Conservation (phyloP, 2,329 filamentous ascomycete genomes). For the Beauveria asiatica region DNA sequence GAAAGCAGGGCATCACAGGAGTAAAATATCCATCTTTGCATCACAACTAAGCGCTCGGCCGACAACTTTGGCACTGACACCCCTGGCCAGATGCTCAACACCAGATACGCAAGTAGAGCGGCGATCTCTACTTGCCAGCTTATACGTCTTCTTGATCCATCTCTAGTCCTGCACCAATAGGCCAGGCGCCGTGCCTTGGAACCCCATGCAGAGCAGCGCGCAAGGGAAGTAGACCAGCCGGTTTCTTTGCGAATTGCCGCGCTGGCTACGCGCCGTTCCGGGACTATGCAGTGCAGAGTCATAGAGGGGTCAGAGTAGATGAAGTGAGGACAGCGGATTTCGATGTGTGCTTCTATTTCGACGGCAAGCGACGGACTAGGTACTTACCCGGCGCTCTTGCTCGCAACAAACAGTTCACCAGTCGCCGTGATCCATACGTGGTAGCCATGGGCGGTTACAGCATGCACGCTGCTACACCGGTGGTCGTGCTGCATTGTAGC, state of each 20-base stretch:
- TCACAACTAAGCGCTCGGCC: not conserved
- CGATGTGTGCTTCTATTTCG: not conserved
- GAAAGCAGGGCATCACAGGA: not conserved
- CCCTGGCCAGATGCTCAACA: not conserved
- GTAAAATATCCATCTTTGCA: not conserved
- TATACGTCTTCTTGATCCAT: not conserved
- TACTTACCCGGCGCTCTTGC: no score
- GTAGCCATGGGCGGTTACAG: not conserved
- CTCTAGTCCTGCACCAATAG: not conserved
- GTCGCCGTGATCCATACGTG: no score
- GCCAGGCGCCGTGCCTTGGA: not conserved
- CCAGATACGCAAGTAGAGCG: not conserved
- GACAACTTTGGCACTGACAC: not conserved
- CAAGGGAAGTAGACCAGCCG: no score
- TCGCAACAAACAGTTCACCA: no score
- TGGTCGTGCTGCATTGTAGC: not conserved
- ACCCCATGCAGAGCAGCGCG: no score
- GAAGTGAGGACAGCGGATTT: not conserved
- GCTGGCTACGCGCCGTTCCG: not conserved
- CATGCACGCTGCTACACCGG: conserved; percentile 1
- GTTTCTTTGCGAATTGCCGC: not conserved
- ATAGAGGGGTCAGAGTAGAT: not conserved
- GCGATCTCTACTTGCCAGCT: not conserved
- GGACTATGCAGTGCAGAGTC: not conserved
- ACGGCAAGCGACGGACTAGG: not conserved